Evolutionary conservation across 495 filamentous ascomycete species (phyloP), one percentile per base, ranked within the genome.

Genomic region (Neurospora sp.): DNA sequence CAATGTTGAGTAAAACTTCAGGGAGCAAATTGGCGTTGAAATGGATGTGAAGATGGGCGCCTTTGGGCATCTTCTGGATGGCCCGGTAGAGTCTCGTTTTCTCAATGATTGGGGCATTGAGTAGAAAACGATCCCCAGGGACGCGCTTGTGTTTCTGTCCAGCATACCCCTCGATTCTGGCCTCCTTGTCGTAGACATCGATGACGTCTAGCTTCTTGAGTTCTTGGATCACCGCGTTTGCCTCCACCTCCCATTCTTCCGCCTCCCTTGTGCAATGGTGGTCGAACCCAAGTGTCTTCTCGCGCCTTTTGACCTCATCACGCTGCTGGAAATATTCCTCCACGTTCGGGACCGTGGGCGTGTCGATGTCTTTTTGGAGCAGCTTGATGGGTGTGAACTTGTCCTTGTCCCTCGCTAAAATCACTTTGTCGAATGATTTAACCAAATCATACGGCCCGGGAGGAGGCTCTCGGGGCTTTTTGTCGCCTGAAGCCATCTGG

Each of bases 1-100:
- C 87, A 75, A 86, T 84, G 70, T 81, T 78, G 62, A 89, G 81
- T 39, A 89, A 79, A 35, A 88, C 83, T 7, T 77, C 71, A 39
- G 86, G 85, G 4, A 83, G 79, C 3, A 89, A 82, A 49, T 85
- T 86, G 60, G 87, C 84, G 77, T 89, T 89, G 79, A 88, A 89
- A 75, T 89, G 87, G 40, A 88, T 83, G 77, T 89, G 87, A 10
- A 89, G 81, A 73, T 89, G 87, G 35, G 85, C 83, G 38, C 86
- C 87, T 72, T 89, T 89, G 44, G 87, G 87, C 82, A 87, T 83
- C 74, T 72, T 66, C 27, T 77, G 80, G 42, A 83, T 82, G 10
- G 85, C 78, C 31, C 78, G 76, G 49, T 86, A 81, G 41, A 89
- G 73, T 70, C 76, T 71, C 4, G 86, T 87, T 49, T 82, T 39